Percentiles rank a stretch among this genome's conserved stretches.
Evolutionary conservation across 768 basidiomycete species (phyloP).

Genomic region (Melanogaster broomeanus): DNA sequence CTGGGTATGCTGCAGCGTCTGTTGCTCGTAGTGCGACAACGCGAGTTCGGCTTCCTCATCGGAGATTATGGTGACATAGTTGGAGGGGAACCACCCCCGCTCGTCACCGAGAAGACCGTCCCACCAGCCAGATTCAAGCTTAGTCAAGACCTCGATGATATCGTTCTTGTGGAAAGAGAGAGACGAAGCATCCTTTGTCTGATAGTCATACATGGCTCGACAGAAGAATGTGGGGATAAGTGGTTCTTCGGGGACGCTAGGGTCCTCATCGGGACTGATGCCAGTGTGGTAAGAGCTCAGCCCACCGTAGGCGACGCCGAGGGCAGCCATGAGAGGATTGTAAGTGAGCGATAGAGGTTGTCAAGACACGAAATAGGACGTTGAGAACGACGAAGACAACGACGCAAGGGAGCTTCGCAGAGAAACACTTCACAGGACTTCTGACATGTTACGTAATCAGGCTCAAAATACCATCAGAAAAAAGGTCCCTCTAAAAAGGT

Average conservation of each 20-base stretch:
- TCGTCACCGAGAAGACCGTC: conserved; percentile 89
- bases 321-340: conserved; percentile 24
- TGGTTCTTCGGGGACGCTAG: conserved; percentile 50
- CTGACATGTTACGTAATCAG: conserved; percentile 28
- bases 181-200: conserved; percentile 84
- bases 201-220: conserved; percentile 89
- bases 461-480: not conserved
- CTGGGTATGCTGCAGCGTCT: conserved; percentile 12
- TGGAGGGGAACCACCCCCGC: conserved; percentile 97
- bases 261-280: conserved; percentile 25
- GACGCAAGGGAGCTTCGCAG: conserved; percentile 11
- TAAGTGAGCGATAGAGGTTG: not conserved
- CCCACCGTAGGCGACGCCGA: conserved; percentile 23
- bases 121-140: conserved; percentile 97
- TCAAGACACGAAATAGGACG: conserved; percentile 3
- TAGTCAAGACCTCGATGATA: conserved; percentile 91
- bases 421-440: conserved; percentile 15
- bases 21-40: conserved; percentile 38
- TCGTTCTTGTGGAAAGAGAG: conserved; percentile 86
- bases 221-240: conserved; percentile 78
- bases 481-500: not conserved
- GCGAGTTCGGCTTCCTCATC: conserved; percentile 80
- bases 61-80: conserved; percentile 81
- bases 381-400: conserved; percentile 9
- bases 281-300: conserved; percentile 18